These are phyloP conservation scores for Thermoascus crustaceus DNA, from an alignment of 2,329 filamentous ascomycete genomes.

Conservation along the genomic window DNA sequence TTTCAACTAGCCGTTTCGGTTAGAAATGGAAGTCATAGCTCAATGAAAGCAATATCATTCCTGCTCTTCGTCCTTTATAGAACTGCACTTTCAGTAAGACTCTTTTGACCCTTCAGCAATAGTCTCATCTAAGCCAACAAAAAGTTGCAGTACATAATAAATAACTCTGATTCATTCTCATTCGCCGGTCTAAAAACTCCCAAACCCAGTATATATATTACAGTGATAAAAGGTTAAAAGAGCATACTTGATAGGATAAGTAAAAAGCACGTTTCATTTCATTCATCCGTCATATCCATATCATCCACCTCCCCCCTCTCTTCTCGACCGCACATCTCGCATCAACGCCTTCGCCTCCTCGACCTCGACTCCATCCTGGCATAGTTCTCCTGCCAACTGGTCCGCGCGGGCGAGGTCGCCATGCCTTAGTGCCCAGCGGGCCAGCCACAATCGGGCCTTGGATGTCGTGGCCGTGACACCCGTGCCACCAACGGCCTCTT, in stretches of 20 bases:
- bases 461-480: constrained; percentile 88
- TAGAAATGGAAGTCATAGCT: too few relatives aligned
- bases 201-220: too few relatives aligned
- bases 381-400: constrained; percentile 79
- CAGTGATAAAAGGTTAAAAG: neutral
- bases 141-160: too few relatives aligned
- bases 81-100: too few relatives aligned
- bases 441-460: constrained; percentile 89
- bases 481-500: constrained; percentile 47
- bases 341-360: constrained; percentile 94
- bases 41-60: too few relatives aligned
- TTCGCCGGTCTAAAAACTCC: too few relatives aligned
- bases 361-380: constrained; percentile 91
- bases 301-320: constrained; percentile 42
- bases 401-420: constrained; percentile 70
- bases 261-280: constrained; percentile 1
- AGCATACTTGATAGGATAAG: too few relatives aligned
- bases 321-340: constrained; percentile 70
- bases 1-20: too few relatives aligned
- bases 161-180: too few relatives aligned
- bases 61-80: too few relatives aligned
- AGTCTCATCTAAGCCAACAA: too few relatives aligned
- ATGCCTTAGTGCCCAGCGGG: constrained; percentile 66
- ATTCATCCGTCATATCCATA: neutral
- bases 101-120: too few relatives aligned